These are phyloP conservation scores for Colletotrichum costaricense DNA, from an alignment of 2,329 filamentous ascomycete genomes.

Conservation along the genomic window DNA sequence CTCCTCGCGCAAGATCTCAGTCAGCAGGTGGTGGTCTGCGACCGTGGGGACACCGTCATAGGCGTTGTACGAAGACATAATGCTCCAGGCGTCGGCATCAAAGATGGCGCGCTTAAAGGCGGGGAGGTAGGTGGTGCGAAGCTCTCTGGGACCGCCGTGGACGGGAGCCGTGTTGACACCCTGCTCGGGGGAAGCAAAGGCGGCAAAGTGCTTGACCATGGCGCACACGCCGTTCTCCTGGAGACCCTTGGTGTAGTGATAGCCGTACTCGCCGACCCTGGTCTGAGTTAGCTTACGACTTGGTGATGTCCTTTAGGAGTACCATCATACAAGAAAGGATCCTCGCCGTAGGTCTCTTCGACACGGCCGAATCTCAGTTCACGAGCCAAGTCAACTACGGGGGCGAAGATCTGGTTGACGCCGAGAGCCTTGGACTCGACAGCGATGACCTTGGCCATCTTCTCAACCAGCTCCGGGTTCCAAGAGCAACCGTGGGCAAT, in stretches of 20 bases:
- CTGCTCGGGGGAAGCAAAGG: slow-evolving; percentile 76
- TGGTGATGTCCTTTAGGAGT: too few species aligned
- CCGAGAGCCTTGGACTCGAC: slow-evolving; percentile 75
- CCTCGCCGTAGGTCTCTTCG: slow-evolving; percentile 80
- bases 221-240: slow-evolving; percentile 75
- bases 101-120: slow-evolving; percentile 77
- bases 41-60: slow-evolving; percentile 79
- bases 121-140: slow-evolving; percentile 67
- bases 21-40: slow-evolving; percentile 73
- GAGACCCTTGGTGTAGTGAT: slow-evolving; percentile 67
- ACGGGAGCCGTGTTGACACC: slow-evolving; percentile 75
- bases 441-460: slow-evolving; percentile 75
- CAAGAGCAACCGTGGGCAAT: slow-evolving; percentile 79
- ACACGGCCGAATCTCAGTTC: slow-evolving; percentile 79
- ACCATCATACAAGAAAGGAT: slow-evolving; percentile 65
- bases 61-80: slow-evolving; percentile 82
- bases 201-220: slow-evolving; percentile 82
- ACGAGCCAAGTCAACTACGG: slow-evolving; percentile 76
- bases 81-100: slow-evolving; percentile 73
- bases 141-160: slow-evolving; percentile 64
- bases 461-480: slow-evolving; percentile 71
- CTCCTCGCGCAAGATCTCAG: slow-evolving; percentile 75
- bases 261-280: slow-evolving; percentile 72
- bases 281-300: not conserved
- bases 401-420: slow-evolving; percentile 79